Evolutionary conservation across 345 rosid species (phyloP).

Genomic region (Gossypium turneri): DNA sequence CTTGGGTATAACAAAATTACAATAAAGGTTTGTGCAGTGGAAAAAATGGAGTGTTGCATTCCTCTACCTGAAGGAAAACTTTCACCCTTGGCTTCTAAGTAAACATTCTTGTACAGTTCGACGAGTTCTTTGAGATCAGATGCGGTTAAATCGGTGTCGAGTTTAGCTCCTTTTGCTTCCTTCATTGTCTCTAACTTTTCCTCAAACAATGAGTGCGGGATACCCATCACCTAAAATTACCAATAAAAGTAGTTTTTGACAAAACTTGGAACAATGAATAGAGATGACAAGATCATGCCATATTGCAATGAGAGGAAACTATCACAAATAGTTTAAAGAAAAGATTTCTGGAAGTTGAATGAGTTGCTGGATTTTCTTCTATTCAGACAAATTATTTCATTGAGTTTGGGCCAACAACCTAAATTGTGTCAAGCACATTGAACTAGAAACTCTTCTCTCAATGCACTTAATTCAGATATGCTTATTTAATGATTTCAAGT

Average conservation of each 20-base stretch:
- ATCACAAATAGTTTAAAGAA: not conserved
- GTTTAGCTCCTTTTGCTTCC: conserved; percentile 53
- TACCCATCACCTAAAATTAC: conserved; percentile 68
- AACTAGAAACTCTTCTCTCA: not conserved
- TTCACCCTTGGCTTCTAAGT: conserved; percentile 53
- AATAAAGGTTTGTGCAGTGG: not conserved
- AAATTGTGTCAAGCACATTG: not conserved
- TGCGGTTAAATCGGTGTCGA: conserved; percentile 69
- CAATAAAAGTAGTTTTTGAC: not conserved
- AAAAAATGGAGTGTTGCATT: not conserved
- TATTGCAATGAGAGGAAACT: not conserved
- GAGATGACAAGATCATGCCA: conserved; percentile 2
- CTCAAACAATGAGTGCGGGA: conserved; percentile 76
- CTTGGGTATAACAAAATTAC: not conserved
- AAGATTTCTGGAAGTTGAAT: not conserved
- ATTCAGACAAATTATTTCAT: not conserved
- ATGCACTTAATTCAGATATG: not conserved
- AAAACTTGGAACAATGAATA: conserved; percentile 10
- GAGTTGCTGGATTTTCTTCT: not conserved
- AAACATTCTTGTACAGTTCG: conserved; percentile 75
- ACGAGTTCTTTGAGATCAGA: conserved; percentile 78
- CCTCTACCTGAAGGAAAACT: conserved; percentile 79
- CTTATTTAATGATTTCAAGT: not conserved
- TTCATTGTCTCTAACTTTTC: conserved; percentile 70
- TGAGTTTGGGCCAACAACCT: not conserved